Base-by-base conservation (phyloP, 306 rosid species). In the Arachis hypogaea region DNA sequence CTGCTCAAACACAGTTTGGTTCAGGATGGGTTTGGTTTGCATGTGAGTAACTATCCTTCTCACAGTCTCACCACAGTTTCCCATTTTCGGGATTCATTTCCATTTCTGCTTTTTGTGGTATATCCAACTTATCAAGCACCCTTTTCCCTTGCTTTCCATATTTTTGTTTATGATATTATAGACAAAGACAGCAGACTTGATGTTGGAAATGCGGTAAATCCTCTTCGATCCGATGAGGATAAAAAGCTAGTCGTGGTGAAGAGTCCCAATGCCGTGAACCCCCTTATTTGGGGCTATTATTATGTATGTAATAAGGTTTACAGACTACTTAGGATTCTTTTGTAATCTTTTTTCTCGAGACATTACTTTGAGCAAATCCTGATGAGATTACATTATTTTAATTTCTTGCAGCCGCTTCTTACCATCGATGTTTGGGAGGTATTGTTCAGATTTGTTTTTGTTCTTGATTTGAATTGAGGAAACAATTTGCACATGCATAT, bases 21-120 rank as follows among this genome's bases (percentile, higher is more conserved):
- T 91, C 98, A 68, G 97, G 98, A 76, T 93, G 98, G 97, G 90
- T 88, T 63, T 93, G 98, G 98, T 93, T 93, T 79, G 97, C 89
- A 68, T 93, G 98, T 93, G 75, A 79, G 92, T 82, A 30, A 5
- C 68, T 63, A 58, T 58, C 73, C 64, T 70, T 67, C 7, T 69
- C 42, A 44, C 42, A 66, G 29, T 67, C 7, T 69, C 42, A 44
- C 42, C 71, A 38, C 58, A 18, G 50, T 72, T 33, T 75, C 58
- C 55, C 10, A 61, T 71, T 74, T 70, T 67, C 63, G 72, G 68
- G 44, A 7, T 38, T 79, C 29, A 30, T 50, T 46, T 57, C 77
- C 29, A 30, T 45, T 46, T 57, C 6, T 63, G 41, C 33, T 44
- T 12, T 45, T 74, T 16, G 71, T 61, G 69, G 57, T n/a, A 68